phyloP scores from a whole-genome alignment of 306 rosid species.

The Dryas drummondii region DNA sequence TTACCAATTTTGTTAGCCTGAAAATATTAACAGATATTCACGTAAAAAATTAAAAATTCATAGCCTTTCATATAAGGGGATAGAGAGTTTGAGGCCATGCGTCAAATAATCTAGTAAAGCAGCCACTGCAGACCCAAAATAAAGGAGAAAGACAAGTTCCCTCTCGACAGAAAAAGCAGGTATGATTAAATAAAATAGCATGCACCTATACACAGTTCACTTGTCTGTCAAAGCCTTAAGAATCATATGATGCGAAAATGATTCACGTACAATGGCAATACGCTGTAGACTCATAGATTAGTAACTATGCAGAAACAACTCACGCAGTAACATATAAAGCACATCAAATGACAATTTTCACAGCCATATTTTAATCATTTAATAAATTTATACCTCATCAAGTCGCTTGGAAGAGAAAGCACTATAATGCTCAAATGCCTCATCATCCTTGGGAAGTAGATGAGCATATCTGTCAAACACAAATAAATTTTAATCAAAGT shows the following conservation, averaged over 20 bases:
- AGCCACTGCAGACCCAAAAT: neutral
- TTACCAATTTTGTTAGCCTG: constrained; percentile 95
- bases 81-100: constrained; percentile 16
- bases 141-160: neutral
- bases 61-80: neutral
- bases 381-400: constrained; percentile 68
- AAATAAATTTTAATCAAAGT: neutral
- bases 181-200: neutral
- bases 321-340: neutral
- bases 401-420: constrained; percentile 76
- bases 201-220: neutral
- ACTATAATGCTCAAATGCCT: constrained; percentile 86
- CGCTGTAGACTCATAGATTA: neutral
- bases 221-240: neutral
- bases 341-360: neutral
- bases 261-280: neutral
- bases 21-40: constrained; percentile 14
- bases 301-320: neutral
- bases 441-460: constrained; percentile 83
- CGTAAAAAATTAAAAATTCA: neutral
- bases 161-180: constrained; percentile 1
- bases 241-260: neutral
- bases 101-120: neutral
- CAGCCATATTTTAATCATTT: neutral
- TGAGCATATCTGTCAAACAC: constrained; percentile 65